Conservation (phyloP, 192 early-diverging fungal genomes). For the Coemansia sp. region DNA sequence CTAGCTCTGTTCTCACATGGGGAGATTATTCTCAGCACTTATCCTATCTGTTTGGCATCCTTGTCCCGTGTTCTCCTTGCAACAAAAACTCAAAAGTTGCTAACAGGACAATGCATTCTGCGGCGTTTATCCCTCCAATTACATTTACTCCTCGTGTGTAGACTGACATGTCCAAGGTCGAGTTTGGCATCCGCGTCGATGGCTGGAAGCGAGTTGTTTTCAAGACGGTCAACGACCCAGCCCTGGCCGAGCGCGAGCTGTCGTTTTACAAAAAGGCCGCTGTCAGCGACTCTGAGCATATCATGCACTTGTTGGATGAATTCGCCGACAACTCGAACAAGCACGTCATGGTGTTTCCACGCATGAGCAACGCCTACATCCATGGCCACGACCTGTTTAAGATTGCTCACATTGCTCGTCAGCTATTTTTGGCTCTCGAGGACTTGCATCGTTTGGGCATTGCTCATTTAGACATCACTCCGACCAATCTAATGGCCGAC, state of each 20-base stretch:
- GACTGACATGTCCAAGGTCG: constrained; percentile 62
- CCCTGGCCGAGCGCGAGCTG: constrained; percentile 61
- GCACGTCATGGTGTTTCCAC: constrained; percentile 67
- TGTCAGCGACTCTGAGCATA: constrained; percentile 40
- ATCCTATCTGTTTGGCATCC: background rate
- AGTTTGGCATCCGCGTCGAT: constrained; percentile 66
- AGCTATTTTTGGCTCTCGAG: constrained; percentile 61
- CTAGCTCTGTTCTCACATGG: constrained; percentile 6
- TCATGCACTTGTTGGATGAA: constrained; percentile 63
- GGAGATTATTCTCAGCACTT: background rate
- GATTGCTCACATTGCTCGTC: constrained; percentile 55
- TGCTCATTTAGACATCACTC: constrained; percentile 71
- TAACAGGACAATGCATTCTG: constrained; percentile 1
- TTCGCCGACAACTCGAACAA: constrained; percentile 62
- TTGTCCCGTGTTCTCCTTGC: background rate
- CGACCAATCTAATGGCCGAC: constrained; percentile 67
- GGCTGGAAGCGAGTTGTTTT: constrained; percentile 65
- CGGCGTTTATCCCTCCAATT: constrained; percentile 10
- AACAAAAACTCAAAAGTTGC: background rate
- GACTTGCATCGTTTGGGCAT: constrained; percentile 65
- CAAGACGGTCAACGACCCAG: constrained; percentile 63
- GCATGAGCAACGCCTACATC: constrained; percentile 56
- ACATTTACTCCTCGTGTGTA: constrained; percentile 22
- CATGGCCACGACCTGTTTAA: constrained; percentile 59
- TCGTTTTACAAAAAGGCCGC: constrained; percentile 57